These are phyloP conservation scores for Aspergillus kassunensis DNA, from an alignment of 495 filamentous ascomycete species.

Conservation along the genomic window DNA sequence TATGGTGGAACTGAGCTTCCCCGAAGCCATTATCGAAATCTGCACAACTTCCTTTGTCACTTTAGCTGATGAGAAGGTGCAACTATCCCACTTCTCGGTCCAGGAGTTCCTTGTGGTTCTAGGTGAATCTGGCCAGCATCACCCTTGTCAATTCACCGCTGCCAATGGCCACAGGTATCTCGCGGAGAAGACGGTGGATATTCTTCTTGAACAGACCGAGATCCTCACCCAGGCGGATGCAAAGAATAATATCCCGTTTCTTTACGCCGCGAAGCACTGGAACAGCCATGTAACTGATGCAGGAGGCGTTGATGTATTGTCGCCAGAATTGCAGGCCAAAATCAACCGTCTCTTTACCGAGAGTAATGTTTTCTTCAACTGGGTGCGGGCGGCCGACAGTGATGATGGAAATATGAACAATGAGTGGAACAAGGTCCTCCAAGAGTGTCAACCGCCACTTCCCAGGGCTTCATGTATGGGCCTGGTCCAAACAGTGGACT, in stretches of 20 bases:
- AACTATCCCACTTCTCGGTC: constrained; percentile 15
- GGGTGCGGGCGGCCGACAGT: neutral
- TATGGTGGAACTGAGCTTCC: neutral
- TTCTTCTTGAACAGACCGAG: neutral
- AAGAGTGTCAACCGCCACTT: neutral
- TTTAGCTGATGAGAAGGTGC: neutral
- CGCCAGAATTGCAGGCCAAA: neutral
- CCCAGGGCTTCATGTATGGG: neutral
- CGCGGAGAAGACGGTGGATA: neutral
- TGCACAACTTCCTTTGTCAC: constrained; percentile 5
- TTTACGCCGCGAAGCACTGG: constrained; percentile 4
- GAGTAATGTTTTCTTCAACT: constrained; percentile 4
- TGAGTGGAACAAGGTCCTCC: neutral
- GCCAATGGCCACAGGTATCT: neutral
- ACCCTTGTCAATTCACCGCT: neutral
- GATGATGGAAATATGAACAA: too few species aligned
- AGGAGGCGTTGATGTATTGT: neutral
- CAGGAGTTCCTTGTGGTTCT: constrained; percentile 10
- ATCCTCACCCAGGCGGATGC: neutral
- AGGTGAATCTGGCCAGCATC: neutral
- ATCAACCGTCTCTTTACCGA: constrained; percentile 2
- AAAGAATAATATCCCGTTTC: neutral
- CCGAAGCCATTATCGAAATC: neutral
- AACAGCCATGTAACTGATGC: neutral
- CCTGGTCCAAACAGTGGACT: too few species aligned